Evolutionary conservation across 495 filamentous ascomycete genomes (phyloP).

Genomic region (Xylaria telfairii): DNA sequence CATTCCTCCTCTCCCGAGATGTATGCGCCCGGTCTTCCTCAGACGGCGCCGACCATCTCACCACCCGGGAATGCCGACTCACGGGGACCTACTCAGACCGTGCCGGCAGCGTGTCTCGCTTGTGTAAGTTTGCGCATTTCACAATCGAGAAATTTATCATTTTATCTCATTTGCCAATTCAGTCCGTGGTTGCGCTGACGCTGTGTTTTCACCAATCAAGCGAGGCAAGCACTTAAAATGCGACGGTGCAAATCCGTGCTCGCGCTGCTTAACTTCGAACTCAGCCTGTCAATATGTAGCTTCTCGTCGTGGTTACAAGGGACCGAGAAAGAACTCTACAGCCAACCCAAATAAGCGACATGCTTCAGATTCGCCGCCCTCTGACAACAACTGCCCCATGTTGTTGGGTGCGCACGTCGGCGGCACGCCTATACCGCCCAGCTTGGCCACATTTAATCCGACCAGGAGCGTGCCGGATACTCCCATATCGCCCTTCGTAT

Average conservation of each 20-base stretch:
- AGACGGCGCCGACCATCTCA: conserved; percentile 31
- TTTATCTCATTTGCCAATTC: background rate
- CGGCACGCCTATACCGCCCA: conserved; percentile 30
- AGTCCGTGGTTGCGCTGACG: conserved; percentile 21
- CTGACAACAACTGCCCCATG: conserved; percentile 55
- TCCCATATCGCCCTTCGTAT: conserved; percentile 45
- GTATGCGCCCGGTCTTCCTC: conserved; percentile 25
- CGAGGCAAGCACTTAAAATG: conserved; percentile 59
- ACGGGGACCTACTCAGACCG: conserved; percentile 46
- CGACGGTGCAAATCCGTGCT: conserved; percentile 53
- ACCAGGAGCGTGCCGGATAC: conserved; percentile 46
- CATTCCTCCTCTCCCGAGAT: conserved; percentile 27
- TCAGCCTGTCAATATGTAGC: conserved; percentile 56
- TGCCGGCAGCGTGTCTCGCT: conserved; percentile 55
- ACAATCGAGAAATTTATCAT: background rate
- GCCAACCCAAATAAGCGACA: conserved; percentile 59
- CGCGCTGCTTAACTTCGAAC: conserved; percentile 49
- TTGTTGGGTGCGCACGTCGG: conserved; percentile 44
- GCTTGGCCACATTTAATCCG: conserved; percentile 45
- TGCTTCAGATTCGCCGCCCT: conserved; percentile 54
- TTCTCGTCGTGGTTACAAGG: conserved; percentile 60
- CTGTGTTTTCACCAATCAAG: conserved; percentile 35
- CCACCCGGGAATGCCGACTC: conserved; percentile 31
- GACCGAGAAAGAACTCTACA: conserved; percentile 48
- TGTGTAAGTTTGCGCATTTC: conserved; percentile 47